These are phyloP conservation scores for Geotrichum restrictum DNA, from an alignment of 1,139 yeast species.

Conservation along the genomic window DNA sequence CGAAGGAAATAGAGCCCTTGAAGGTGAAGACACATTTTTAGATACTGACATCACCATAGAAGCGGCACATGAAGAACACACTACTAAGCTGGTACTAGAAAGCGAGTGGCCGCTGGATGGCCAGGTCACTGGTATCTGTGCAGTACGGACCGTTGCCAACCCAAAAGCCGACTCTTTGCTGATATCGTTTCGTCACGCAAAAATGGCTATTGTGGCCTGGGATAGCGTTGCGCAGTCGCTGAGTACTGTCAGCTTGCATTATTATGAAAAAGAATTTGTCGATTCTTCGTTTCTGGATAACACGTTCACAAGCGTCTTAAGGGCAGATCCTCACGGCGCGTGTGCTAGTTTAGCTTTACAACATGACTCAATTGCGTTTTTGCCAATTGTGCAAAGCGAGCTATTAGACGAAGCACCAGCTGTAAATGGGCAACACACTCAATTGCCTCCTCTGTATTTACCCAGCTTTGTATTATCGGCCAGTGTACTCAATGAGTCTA, in stretches of 20 bases:
- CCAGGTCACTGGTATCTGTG: constrained; percentile 51
- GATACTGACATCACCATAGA: constrained; percentile 25
- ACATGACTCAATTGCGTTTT: constrained; percentile 61
- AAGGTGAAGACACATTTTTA: constrained; percentile 32
- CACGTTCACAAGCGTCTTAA: constrained; percentile 47
- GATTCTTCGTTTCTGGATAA: constrained; percentile 48
- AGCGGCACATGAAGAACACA: constrained; percentile 29
- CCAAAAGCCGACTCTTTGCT: constrained; percentile 56
- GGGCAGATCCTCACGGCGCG: constrained; percentile 62
- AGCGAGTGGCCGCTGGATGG: constrained; percentile 74
- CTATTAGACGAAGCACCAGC: constrained; percentile 27
- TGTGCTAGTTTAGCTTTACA: constrained; percentile 66
- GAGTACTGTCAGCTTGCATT: constrained; percentile 76
- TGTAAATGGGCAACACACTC: constrained; percentile 19
- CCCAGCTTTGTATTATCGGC: constrained; percentile 53
- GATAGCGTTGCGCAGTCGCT: constrained; percentile 51
- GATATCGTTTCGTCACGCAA: constrained; percentile 70
- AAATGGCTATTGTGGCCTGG: constrained; percentile 74
- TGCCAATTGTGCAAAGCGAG: constrained; percentile 59
- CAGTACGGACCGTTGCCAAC: constrained; percentile 46
- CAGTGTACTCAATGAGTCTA: constrained; percentile 51
- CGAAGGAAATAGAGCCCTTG: constrained; percentile 19
- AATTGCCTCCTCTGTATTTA: constrained; percentile 26
- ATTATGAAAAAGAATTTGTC: constrained; percentile 68
- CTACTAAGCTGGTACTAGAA: constrained; percentile 49